Evolutionary conservation across 2,329 filamentous ascomycete genomes (phyloP).

Genomic region (Penicillium expansum): DNA sequence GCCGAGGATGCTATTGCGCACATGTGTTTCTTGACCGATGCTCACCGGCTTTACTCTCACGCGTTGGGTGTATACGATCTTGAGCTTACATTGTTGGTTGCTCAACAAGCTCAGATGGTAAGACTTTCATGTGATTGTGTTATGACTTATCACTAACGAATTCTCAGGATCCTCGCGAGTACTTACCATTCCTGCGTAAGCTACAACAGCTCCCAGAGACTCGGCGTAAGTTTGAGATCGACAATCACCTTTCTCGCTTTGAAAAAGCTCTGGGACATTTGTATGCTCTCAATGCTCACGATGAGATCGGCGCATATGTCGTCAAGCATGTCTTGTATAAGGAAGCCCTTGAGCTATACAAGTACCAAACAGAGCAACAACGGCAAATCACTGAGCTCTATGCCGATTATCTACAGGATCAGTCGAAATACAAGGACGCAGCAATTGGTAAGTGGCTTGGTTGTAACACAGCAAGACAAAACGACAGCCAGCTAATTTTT

Average conservation of each 20-base stretch:
- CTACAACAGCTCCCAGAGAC: slow-evolving; percentile 71
- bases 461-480: not conserved
- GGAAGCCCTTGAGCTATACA: slow-evolving; percentile 74
- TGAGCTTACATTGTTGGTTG: slow-evolving; percentile 82
- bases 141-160: slow-evolving; percentile 11
- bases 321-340: slow-evolving; percentile 77
- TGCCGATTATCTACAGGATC: slow-evolving; percentile 70
- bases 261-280: slow-evolving; percentile 76
- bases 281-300: slow-evolving; percentile 68
- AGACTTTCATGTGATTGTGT: not conserved
- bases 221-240: slow-evolving; percentile 77
- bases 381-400: slow-evolving; percentile 72
- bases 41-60: slow-evolving; percentile 86
- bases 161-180: slow-evolving; percentile 76
- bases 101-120: slow-evolving; percentile 87
- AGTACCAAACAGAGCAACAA: slow-evolving; percentile 70
- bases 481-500: slow-evolving; percentile 5
- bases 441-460: slow-evolving; percentile 56
- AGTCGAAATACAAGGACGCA: slow-evolving; percentile 78
- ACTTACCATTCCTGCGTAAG: slow-evolving; percentile 88
- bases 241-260: slow-evolving; percentile 77
- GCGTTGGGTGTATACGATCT: slow-evolving; percentile 89
- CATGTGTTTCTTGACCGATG: slow-evolving; percentile 94
- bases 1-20: slow-evolving; percentile 91
- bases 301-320: slow-evolving; percentile 74